These are phyloP conservation scores for Solanum peruvianum DNA, from an alignment of 257 asterid species.

Conservation along the genomic window DNA sequence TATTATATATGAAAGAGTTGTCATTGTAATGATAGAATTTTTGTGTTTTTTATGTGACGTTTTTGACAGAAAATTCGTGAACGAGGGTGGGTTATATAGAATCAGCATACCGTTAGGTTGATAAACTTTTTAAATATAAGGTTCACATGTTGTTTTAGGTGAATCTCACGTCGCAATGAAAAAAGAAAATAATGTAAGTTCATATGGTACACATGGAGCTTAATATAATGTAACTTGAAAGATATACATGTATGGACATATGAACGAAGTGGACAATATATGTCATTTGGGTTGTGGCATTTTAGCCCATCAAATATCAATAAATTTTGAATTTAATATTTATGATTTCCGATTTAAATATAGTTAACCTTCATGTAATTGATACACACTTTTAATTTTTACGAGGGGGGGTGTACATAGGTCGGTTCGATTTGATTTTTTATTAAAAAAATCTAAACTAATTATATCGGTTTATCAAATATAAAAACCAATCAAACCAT, in stretches of 20 bases:
- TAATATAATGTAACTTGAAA: neutral
- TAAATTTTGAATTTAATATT: neutral
- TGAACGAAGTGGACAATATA: neutral
- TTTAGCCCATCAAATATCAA: neutral
- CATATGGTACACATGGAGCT: neutral
- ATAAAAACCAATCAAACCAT: too few species aligned
- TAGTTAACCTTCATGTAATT: neutral
- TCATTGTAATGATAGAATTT: neutral
- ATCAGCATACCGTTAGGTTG: neutral
- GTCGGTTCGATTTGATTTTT: too few species aligned
- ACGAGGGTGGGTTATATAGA: neutral
- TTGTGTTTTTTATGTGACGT: neutral
- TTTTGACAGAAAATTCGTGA: neutral
- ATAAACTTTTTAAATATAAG: neutral
- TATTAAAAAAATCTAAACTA: too few species aligned
- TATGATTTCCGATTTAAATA: too few species aligned
- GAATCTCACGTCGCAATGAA: accelerated
- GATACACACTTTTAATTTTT: neutral
- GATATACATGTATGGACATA: accelerated
- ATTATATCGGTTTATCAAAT: too few species aligned
- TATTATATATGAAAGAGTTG: neutral
- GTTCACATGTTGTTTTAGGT: neutral
- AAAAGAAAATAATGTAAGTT: neutral
- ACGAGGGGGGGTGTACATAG: too few species aligned
- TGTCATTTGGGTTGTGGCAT: neutral